Evolutionary conservation across 1,284 basidiomycete species (phyloP), one percentile per base, ranked within the genome.

Genomic region (Filobasidium uniguttulatum): DNA sequence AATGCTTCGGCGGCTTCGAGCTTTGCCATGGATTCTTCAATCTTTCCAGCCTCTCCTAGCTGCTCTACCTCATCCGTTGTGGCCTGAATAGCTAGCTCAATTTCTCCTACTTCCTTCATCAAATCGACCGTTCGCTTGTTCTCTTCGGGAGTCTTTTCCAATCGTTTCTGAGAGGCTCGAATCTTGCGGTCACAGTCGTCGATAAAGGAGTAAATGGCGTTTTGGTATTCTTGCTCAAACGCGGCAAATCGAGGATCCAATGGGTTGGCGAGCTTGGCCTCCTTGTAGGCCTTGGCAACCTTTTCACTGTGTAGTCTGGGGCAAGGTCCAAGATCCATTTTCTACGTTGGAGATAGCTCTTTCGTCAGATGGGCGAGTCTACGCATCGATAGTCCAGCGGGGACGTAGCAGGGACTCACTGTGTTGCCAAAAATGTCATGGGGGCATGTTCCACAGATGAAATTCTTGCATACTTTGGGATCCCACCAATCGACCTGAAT

Each of bases 141-240:
- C 75, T 99, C 94, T 72, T 98, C 94, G 9, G 94, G 94, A 20
- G 94, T 98, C 75, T 98, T 97, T 73, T 98, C 94, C 61, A 99
- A 72, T 62, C 94, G 78, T 57, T 90, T 78, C 68, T 98, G 93
- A 50, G 89, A 88, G 37, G 87, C 80, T 41, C 87, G 75, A 70
- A 99, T 98, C 63, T 93, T 79, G 59, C 94, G 76, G 75, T 99
- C 94, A 71, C 93, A 97, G 67, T 98, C 94, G 61, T 94, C 90
- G 56, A 99, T 88, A 68, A 97, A 97, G 3, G 82, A 76, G 62
- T 91, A 87, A 52, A 98, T 90, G 70, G 89, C 91, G 50, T 84
- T 77, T 71, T 97, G 89, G 65, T 97, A 94, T 73, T 93, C 89
- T 71, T 82, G 81, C 71, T 89, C 84, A 72, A 91, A 89, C 44